Conservation (phyloP, 2,329 filamentous ascomycete genomes). For the Botrytis hyacinthi region DNA sequence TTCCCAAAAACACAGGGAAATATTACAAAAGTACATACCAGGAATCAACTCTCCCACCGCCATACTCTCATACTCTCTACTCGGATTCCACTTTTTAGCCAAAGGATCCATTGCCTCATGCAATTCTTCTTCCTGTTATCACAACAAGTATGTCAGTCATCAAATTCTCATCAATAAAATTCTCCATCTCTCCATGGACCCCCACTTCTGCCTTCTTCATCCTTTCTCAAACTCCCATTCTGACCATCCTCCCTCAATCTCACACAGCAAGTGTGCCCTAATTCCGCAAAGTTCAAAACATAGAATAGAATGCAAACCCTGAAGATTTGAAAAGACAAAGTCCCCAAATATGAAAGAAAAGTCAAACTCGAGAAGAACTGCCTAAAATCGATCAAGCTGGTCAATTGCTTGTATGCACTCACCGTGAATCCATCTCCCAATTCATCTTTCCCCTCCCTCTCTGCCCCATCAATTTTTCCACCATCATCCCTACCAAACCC, state of each 20-base stretch:
- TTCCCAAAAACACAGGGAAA: too few species aligned
- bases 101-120: conserved; percentile 42
- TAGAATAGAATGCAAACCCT: neutral
- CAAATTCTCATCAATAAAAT: accelerated
- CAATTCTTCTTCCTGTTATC: conserved; percentile 41
- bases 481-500: neutral
- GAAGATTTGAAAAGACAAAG: neutral
- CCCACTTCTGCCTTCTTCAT: neutral
- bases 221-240: neutral
- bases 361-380: accelerated
- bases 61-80: conserved; percentile 42
- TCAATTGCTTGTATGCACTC: neutral
- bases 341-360: neutral
- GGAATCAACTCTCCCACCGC: neutral
- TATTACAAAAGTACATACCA: neutral
- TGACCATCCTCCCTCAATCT: neutral
- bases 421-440: conserved; percentile 1
- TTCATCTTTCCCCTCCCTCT: neutral
- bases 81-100: conserved; percentile 43
- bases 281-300: neutral
- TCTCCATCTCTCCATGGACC: neutral
- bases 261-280: accelerated
- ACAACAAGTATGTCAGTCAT: neutral
- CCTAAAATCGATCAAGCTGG: too few species aligned
- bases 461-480: neutral